Evolutionary conservation across 768 basidiomycete species (phyloP).

Genomic region (Pisolithus albus): DNA sequence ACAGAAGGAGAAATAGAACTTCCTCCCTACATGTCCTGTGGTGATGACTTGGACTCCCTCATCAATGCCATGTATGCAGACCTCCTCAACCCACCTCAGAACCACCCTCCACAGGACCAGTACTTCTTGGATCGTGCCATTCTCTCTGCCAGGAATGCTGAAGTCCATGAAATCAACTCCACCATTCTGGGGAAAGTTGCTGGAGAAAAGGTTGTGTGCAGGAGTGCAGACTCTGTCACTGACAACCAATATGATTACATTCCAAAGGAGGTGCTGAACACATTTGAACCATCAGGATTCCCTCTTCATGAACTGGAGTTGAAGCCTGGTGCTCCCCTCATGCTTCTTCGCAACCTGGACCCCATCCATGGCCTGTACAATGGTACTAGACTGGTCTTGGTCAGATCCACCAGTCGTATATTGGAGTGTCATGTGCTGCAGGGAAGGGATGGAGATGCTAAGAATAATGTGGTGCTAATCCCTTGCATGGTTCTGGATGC

Average conservation of each 20-base stretch:
- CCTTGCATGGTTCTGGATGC: too few relatives aligned
- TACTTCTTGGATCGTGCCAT: conserved; percentile 29
- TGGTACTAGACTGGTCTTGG: conserved; percentile 24
- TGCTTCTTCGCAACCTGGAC: conserved; percentile 39
- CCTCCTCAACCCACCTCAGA: conserved; percentile 5
- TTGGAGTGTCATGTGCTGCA: too few relatives aligned
- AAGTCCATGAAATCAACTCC: conserved; percentile 29
- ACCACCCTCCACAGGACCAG: conserved; percentile 12
- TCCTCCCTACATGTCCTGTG: neutral
- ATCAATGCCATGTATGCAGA: conserved; percentile 24
- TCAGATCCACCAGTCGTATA: too few relatives aligned
- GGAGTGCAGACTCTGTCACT: conserved; percentile 26
- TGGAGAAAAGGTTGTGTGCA: conserved; percentile 17
- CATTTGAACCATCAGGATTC: conserved; percentile 32
- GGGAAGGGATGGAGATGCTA: too few relatives aligned
- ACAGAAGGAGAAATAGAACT: conserved; percentile 13
- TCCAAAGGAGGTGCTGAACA: conserved; percentile 34
- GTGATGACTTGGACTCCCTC: neutral
- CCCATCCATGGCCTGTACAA: conserved; percentile 33
- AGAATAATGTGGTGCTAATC: too few relatives aligned
- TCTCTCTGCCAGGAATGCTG: conserved; percentile 22
- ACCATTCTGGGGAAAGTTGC: conserved; percentile 18
- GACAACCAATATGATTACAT: conserved; percentile 19
- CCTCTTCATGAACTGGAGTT: conserved; percentile 32
- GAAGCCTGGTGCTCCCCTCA: conserved; percentile 31